Evolutionary conservation across 148 eudicot species (phyloP), one percentile per base, ranked within the genome.

Genomic region (Cornus controversa): DNA sequence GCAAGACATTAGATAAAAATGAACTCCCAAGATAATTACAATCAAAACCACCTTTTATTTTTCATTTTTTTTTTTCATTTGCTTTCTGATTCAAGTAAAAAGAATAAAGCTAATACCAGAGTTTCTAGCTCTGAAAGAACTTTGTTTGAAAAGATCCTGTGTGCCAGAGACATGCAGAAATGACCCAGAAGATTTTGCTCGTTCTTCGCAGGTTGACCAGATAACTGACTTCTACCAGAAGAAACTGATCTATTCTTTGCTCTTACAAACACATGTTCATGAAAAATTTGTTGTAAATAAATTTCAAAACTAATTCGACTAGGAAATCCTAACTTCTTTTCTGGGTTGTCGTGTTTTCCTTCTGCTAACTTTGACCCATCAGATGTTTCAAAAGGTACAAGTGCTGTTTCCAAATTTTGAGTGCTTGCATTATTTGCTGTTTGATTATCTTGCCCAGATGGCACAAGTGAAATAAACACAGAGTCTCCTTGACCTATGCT

Each of bases 161-260:
- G 99, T 80, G 99, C 89, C 80, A 96, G 90, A 73, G 98, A 91
- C 85, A 84, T 82, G 90, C 99, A 93, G 80, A 96, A 96, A 83
- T 96, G 97, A 73, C 96, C 89, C 77, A 96, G 89, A 81, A 91
- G 92, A 81, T 90, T 89, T 70, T 78, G 69, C 66, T 78, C 85
- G 75, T 91, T 91, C 85, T 89, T 91, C 31, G 79, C 74, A 80
- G 85, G 91, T 75, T 79, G 87, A 80, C 68, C 79, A 23, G 89
- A 66, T 54, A 75, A 54, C 67, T 82, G 93, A 80, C 57, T 66
- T 86, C 70, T 88, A 77, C 77, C 80, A 27, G 85, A 77, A 81
- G 82, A 67, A 50, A 36, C 74, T n/a, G 85, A 76, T 74, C 79
- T 87, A 66, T 84, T 82, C 84, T 90, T 91, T 64, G 86, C 91